Evolutionary conservation across 768 basidiomycete species (phyloP).

Genomic region (Mycena metata): DNA sequence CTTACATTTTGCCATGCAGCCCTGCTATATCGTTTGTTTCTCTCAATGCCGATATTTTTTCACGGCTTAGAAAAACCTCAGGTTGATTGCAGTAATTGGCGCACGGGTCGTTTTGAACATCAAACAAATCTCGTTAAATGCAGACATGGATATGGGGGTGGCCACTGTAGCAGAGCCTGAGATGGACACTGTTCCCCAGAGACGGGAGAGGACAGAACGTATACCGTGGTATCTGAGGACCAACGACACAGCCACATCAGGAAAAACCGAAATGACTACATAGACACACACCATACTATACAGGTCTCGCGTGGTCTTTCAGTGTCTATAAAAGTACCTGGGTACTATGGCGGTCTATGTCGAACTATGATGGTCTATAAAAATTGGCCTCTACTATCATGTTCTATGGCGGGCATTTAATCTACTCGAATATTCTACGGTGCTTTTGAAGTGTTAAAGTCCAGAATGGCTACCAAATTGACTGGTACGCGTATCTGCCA

Average conservation of each 20-base stretch:
- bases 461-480: too few species aligned
- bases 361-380: too few species aligned
- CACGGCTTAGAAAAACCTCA: background rate
- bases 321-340: too few species aligned
- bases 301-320: too few species aligned
- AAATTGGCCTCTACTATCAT: too few species aligned
- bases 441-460: too few species aligned
- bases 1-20: background rate
- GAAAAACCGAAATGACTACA: too few species aligned
- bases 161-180: background rate
- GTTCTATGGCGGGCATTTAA: too few species aligned
- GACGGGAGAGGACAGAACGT: background rate
- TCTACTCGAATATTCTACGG: too few species aligned
- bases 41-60: background rate
- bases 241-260: conserved; percentile 1
- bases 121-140: background rate
- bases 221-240: conserved; percentile 22
- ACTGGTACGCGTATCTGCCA: too few species aligned
- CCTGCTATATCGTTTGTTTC: conserved; percentile 19
- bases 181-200: background rate
- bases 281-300: too few species aligned
- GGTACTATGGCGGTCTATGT: too few species aligned
- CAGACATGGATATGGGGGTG: background rate
- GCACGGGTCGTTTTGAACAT: conserved; percentile 19
- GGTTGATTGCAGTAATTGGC: conserved; percentile 25